These are phyloP conservation scores for Lactuca sativa DNA, from an alignment of 129 eudicot genomes.

Conservation along the genomic window DNA sequence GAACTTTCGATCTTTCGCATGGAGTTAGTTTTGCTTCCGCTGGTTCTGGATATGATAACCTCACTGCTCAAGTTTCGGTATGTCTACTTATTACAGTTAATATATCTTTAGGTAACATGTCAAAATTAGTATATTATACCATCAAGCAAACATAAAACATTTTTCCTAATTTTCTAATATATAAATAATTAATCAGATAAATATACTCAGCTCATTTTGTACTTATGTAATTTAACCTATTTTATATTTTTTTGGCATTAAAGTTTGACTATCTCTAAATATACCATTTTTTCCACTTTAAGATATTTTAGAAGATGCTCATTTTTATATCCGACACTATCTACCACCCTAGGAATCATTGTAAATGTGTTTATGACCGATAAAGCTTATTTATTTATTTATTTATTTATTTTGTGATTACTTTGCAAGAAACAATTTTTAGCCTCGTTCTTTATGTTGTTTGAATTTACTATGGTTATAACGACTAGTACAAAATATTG, in stretches of 20 bases:
- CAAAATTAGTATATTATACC: not conserved
- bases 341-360: not conserved
- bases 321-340: not conserved
- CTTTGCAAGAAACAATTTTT: no score
- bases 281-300: not conserved
- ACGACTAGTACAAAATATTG: not conserved
- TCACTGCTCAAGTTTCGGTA: constrained; percentile 53
- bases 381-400: not conserved
- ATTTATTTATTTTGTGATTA: no score
- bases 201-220: no score
- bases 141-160: no score
- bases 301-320: no score
- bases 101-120: not conserved
- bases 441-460: not conserved
- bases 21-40: constrained; percentile 64
- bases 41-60: constrained; percentile 55
- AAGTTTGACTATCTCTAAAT: not conserved
- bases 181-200: no score
- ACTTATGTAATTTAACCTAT: no score
- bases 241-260: no score
- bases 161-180: no score
- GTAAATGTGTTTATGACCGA: not conserved
- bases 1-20: constrained; percentile 37
- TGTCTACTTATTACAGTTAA: not conserved
- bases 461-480: not conserved